phyloP scores from a whole-genome alignment of 257 asterid genomes.

The Voacanga thouarsii region DNA sequence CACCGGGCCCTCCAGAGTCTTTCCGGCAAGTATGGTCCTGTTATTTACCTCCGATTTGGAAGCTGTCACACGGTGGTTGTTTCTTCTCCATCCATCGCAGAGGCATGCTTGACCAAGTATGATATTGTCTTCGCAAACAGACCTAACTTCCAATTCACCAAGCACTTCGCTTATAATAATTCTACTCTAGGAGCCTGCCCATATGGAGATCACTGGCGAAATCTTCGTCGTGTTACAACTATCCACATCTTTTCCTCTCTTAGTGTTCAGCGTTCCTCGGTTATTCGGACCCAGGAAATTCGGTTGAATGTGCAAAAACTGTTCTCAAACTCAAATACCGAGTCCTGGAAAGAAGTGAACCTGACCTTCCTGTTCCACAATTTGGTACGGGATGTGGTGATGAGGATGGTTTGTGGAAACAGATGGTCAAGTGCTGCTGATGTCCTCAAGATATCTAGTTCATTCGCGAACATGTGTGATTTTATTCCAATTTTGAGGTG shows the following conservation, averaged over 20 bases:
- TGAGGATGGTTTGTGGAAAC: conserved; percentile 10
- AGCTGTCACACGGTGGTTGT: too few species aligned
- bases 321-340: background rate
- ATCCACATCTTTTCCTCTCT: conserved; percentile 31
- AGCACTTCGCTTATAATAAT: conserved; percentile 7
- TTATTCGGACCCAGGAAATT: conserved; percentile 48
- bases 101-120: background rate
- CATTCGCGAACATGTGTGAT: background rate
- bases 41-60: too few species aligned
- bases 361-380: conserved; percentile 10
- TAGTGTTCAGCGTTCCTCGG: conserved; percentile 31
- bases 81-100: too few species aligned
- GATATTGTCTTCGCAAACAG: conserved; percentile 23
- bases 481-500: conserved; percentile 13
- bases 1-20: conserved; percentile 40
- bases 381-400: conserved; percentile 4
- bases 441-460: background rate
- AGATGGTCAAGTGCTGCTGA: background rate
- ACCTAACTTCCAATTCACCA: background rate
- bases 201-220: conserved; percentile 68
- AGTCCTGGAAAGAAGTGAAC: background rate
- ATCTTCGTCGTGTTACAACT: conserved; percentile 30
- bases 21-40: conserved; percentile 35
- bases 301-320: conserved; percentile 31
- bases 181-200: conserved; percentile 24